Percentiles rank a stretch among this genome's conserved stretches.
Conservation (phyloP, 2,329 filamentous ascomycete species). For the Cryphonectria carpinicola region DNA sequence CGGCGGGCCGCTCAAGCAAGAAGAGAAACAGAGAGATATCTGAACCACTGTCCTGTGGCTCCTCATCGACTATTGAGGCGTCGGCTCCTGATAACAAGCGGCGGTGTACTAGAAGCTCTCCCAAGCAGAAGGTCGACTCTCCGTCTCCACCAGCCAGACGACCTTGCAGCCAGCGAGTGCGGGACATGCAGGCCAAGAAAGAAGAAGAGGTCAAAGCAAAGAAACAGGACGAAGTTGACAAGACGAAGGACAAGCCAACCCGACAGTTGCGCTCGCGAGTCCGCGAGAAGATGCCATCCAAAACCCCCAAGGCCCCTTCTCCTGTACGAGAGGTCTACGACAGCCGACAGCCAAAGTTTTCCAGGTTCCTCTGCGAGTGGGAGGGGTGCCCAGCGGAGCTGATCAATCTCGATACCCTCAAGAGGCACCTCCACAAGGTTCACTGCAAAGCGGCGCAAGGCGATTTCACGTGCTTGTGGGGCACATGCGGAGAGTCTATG, state of each 20-base stretch:
- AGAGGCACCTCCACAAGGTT: constrained; percentile 13
- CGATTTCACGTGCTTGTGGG: constrained; percentile 10
- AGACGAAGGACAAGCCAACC: constrained; percentile 4
- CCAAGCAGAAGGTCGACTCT: neutral
- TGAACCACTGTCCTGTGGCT: neutral
- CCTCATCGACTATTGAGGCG: too few relatives aligned
- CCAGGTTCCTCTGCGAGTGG: constrained; percentile 17
- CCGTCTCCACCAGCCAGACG: neutral
- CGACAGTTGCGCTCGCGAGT: neutral
- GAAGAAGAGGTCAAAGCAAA: neutral
- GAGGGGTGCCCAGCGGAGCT: constrained; percentile 15
- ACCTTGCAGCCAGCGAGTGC: neutral
- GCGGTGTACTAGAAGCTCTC: neutral
- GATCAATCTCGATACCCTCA: constrained; percentile 16
- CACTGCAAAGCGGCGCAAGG: constrained; percentile 8
- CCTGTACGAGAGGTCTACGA: constrained; percentile 15
- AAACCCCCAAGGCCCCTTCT: neutral
- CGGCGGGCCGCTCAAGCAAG: neutral
- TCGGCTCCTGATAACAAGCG: too few relatives aligned
- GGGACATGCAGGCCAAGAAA: neutral
- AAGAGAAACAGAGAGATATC: neutral
- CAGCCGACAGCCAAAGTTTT: neutral
- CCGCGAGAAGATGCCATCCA: neutral
- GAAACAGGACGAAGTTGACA: neutral
- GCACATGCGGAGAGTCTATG: neutral